Evolutionary conservation across 306 rosid genomes (phyloP).

Genomic region (Styphnolobium japonicum): DNA sequence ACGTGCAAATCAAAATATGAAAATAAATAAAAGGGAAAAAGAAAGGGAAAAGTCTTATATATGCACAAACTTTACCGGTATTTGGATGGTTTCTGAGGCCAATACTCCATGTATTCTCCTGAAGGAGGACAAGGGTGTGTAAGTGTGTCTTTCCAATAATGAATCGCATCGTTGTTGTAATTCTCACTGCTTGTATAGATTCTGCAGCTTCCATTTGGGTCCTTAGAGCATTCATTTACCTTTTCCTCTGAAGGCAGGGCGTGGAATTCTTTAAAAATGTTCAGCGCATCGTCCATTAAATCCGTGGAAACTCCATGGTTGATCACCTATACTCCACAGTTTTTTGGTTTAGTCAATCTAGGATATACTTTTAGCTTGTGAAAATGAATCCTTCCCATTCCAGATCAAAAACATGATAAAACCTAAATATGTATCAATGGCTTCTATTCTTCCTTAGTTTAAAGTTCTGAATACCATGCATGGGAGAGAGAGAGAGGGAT

Average conservation of each 20-base stretch:
- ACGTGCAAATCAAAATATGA: too few species aligned
- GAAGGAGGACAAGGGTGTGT: conserved; percentile 59
- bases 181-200: conserved; percentile 67
- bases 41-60: not conserved
- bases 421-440: not conserved
- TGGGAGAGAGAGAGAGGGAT: not conserved
- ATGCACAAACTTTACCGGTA: conserved; percentile 28
- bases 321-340: conserved; percentile 42
- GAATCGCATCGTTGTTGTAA: conserved; percentile 33
- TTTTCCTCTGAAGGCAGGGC: conserved; percentile 61
- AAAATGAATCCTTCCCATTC: not conserved
- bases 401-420: not conserved
- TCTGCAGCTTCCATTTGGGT: conserved; percentile 51
- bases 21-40: not conserved
- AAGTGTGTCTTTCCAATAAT: conserved; percentile 70
- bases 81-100: conserved; percentile 66
- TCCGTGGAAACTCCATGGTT: conserved; percentile 65
- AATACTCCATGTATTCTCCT: conserved; percentile 43
- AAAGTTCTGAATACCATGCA: not conserved
- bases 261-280: conserved; percentile 56
- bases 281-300: conserved; percentile 40
- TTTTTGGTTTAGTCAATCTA: not conserved
- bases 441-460: not conserved
- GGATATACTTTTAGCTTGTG: not conserved
- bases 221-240: conserved; percentile 52